Conservation (phyloP, 768 basidiomycete genomes). For the Xerocomellus intermedius region DNA sequence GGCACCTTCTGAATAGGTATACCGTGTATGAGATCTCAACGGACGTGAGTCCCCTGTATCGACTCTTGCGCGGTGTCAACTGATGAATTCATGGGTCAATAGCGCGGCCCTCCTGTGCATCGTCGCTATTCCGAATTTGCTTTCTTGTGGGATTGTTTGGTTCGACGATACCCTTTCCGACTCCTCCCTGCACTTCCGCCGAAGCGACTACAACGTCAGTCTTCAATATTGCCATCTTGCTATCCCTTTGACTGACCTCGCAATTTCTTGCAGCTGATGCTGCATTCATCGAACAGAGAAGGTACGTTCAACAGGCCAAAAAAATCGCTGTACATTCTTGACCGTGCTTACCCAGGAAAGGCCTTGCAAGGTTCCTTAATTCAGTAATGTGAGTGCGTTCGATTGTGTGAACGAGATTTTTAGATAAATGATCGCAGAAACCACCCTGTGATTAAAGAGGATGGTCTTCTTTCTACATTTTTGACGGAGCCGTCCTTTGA, state of each 20-base stretch:
- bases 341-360: conserved; percentile 51
- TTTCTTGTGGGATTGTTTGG: conserved; percentile 84
- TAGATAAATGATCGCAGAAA: conserved; percentile 50
- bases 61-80: conserved; percentile 8
- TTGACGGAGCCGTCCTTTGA: conserved; percentile 84
- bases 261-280: conserved; percentile 63
- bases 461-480: conserved; percentile 79
- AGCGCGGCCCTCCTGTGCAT: conserved; percentile 69
- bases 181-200: conserved; percentile 86
- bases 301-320: conserved; percentile 41
- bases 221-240: background rate
- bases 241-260: conserved; percentile 4
- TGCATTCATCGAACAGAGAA: conserved; percentile 86
- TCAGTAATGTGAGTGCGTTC: conserved; percentile 63
- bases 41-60: conserved; percentile 52
- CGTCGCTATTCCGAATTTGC: conserved; percentile 93
- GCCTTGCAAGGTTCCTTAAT: conserved; percentile 74
- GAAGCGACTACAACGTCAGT: conserved; percentile 86
- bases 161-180: conserved; percentile 90
- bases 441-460: conserved; percentile 88
- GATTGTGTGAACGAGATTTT: background rate
- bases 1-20: conserved; percentile 87
- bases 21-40: conserved; percentile 80
- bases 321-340: background rate
- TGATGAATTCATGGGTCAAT: conserved; percentile 14